These are phyloP conservation scores for Cercospora citrullina DNA, from an alignment of 2,329 filamentous ascomycete genomes.

Conservation along the genomic window DNA sequence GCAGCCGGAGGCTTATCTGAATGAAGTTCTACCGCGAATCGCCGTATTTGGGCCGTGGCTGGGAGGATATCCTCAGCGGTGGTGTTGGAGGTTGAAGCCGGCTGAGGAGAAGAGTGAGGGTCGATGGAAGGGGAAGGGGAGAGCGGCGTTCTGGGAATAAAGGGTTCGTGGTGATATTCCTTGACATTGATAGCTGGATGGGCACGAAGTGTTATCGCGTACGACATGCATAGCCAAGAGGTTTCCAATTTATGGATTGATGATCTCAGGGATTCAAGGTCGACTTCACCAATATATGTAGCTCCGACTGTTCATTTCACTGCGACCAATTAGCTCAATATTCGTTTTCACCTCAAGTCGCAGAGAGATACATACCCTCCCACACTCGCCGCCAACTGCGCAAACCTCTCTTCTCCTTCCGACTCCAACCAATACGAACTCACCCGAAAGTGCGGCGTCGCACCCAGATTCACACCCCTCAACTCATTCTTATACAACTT, in stretches of 20 bases:
- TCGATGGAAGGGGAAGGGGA: neutral
- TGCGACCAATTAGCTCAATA: neutral
- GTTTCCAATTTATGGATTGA: too few species aligned
- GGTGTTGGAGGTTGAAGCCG: neutral
- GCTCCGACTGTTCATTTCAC: slow-evolving; percentile 4
- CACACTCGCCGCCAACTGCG: slow-evolving; percentile 13
- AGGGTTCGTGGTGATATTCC: too few species aligned
- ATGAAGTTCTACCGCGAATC: neutral
- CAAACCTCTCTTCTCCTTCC: slow-evolving; percentile 16
- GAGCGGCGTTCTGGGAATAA: neutral
- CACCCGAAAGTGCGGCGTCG: slow-evolving; percentile 13
- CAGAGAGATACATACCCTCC: slow-evolving; percentile 7
- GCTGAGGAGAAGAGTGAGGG: neutral
- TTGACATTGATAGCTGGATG: too few species aligned
- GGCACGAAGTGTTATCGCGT: too few species aligned
- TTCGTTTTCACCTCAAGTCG: neutral
- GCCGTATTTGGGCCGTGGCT: neutral
- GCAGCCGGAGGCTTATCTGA: neutral
- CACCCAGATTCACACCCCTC: slow-evolving; percentile 2
- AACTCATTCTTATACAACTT: slow-evolving; percentile 16
- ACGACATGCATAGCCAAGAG: too few species aligned
- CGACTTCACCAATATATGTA: slow-evolving; percentile 11
- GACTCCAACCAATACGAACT: slow-evolving; percentile 17
- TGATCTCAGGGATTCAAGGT: too few species aligned
- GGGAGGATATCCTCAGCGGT: neutral